Evolutionary conservation across 2,329 filamentous ascomycete genomes (phyloP).

Genomic region (Cercospora zeae-maydis): DNA sequence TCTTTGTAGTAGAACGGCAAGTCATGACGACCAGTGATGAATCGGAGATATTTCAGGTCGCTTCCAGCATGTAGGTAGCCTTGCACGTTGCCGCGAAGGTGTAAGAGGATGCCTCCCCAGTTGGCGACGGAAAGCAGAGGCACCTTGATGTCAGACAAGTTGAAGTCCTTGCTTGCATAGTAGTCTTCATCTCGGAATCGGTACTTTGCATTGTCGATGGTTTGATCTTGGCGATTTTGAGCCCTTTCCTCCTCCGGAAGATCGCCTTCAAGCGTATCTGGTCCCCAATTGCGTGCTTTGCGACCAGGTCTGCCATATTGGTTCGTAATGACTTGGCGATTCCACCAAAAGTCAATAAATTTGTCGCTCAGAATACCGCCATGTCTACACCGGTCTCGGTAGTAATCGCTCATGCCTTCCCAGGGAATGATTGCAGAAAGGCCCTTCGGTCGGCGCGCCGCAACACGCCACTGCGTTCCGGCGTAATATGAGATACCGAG

Average conservation of each 20-base stretch:
- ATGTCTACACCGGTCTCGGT: constrained; percentile 46
- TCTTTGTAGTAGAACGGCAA: constrained; percentile 69
- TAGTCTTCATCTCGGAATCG: constrained; percentile 61
- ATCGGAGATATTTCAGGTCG: constrained; percentile 64
- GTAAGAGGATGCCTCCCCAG: constrained; percentile 67
- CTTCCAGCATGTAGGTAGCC: constrained; percentile 63
- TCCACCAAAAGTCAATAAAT: constrained; percentile 63
- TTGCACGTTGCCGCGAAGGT: constrained; percentile 66
- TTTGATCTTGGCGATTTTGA: constrained; percentile 44
- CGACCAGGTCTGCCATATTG: constrained; percentile 58
- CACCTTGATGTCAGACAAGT: constrained; percentile 63
- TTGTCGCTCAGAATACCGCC: constrained; percentile 41
- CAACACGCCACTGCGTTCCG: constrained; percentile 43
- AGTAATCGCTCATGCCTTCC: constrained; percentile 49
- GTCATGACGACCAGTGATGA: constrained; percentile 68
- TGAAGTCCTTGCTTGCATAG: constrained; percentile 63
- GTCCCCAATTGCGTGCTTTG: constrained; percentile 52
- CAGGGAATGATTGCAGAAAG: constrained; percentile 47
- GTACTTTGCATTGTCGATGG: constrained; percentile 47
- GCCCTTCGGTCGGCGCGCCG: constrained; percentile 41
- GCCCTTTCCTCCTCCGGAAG: constrained; percentile 52
- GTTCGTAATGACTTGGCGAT: constrained; percentile 62
- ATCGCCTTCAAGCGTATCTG: constrained; percentile 56
- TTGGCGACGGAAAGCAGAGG: constrained; percentile 65
- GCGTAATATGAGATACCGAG: constrained; percentile 47